phyloP scores from a whole-genome alignment of 2,329 filamentous ascomycete species.

The Diplodia seriata region DNA sequence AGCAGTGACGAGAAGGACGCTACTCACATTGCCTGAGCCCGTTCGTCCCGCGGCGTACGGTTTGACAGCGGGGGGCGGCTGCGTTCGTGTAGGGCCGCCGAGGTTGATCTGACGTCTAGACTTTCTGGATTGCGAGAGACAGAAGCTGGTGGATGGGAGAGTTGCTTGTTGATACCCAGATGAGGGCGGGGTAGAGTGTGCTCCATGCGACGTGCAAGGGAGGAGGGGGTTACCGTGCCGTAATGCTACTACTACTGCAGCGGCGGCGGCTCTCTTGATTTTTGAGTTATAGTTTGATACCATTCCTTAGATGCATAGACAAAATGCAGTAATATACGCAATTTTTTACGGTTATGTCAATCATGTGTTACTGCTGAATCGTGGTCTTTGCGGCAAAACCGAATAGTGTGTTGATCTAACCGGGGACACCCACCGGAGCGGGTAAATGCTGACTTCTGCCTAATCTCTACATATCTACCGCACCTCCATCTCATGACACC shows the following conservation, averaged over 20 bases:
- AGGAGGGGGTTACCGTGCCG: background rate
- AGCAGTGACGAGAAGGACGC: slow-evolving; percentile 12
- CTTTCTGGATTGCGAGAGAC: background rate
- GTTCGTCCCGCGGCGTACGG: background rate
- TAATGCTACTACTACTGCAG: background rate
- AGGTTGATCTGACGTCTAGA: background rate
- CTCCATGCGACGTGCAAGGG: background rate
- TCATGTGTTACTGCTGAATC: background rate
- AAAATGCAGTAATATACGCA: background rate
- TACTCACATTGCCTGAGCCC: background rate
- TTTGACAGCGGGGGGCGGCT: background rate
- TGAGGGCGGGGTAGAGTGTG: background rate
- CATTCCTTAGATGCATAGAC: slow-evolving; percentile 4
- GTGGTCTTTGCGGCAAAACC: background rate
- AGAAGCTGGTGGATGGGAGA: background rate
- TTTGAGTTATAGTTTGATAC: slow-evolving; percentile 2
- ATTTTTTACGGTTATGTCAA: background rate
- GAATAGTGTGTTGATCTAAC: background rate
- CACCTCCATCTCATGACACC: background rate
- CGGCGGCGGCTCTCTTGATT: background rate
- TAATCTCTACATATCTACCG: background rate
- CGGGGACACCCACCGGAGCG: background rate
- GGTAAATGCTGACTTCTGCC: background rate
- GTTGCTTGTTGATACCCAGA: slow-evolving; percentile 12
- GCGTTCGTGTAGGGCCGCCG: background rate